Evolutionary conservation across 108 stramenopile genomes (phyloP).

Genomic region (Nitzschia inconspicua): DNA sequence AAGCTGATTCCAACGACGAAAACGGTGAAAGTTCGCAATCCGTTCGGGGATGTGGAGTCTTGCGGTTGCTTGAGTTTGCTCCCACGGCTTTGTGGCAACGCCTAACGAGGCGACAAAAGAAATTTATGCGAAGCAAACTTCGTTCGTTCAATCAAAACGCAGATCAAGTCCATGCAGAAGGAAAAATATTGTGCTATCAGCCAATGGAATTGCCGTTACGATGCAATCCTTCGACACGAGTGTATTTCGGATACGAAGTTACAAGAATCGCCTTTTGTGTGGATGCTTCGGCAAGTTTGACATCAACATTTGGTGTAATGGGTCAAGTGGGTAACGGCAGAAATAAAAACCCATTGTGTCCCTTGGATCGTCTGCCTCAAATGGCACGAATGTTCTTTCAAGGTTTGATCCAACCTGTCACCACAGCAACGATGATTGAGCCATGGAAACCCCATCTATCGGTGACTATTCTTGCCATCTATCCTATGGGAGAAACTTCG

Average conservation of each 20-base stretch:
- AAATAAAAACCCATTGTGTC: constrained; percentile 29
- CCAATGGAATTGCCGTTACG: constrained; percentile 62
- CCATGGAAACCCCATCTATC: constrained; percentile 60
- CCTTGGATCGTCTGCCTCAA: constrained; percentile 62
- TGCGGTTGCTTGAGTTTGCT: constrained; percentile 64
- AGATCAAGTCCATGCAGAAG: constrained; percentile 21
- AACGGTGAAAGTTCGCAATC: not conserved
- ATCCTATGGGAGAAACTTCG: constrained; percentile 42
- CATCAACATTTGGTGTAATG: constrained; percentile 49
- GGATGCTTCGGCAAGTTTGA: constrained; percentile 77
- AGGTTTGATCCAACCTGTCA: constrained; percentile 59
- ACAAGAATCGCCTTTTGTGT: constrained; percentile 78
- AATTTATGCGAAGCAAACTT: constrained; percentile 34
- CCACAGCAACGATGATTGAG: constrained; percentile 6
- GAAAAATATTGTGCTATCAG: constrained; percentile 43
- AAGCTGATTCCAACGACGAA: not conserved
- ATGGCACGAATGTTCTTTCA: constrained; percentile 61
- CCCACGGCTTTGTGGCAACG: constrained; percentile 27
- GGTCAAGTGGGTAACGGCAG: constrained; percentile 4
- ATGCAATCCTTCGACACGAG: constrained; percentile 56
- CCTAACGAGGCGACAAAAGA: constrained; percentile 29
- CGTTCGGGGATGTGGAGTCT: constrained; percentile 46
- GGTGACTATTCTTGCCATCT: constrained; percentile 79
- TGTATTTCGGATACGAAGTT: constrained; percentile 75
- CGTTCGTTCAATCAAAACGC: constrained; percentile 59